These are phyloP conservation scores for Myrmaecium sp. DNA, from an alignment of 2,329 filamentous ascomycete species.

Conservation along the genomic window DNA sequence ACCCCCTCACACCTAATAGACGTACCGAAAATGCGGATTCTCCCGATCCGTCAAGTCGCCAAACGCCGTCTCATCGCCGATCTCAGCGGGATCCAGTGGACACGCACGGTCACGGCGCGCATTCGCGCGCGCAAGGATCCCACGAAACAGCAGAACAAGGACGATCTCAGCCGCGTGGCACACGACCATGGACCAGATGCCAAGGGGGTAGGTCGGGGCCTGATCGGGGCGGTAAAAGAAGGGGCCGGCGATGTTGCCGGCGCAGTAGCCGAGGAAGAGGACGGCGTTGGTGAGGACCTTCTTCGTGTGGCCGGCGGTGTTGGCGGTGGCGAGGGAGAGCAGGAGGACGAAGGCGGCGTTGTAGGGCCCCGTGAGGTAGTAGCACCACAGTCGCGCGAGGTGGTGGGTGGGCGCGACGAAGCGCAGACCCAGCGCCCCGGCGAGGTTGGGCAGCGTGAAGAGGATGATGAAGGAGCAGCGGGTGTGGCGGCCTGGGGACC, in stretches of 20 bases:
- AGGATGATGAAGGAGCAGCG: slow-evolving; percentile 5
- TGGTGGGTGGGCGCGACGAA: slow-evolving; percentile 34
- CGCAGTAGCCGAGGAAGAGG: slow-evolving; percentile 42
- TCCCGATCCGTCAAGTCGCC: slow-evolving; percentile 6
- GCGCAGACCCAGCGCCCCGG: slow-evolving; percentile 40
- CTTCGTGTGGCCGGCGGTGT: slow-evolving; percentile 21
- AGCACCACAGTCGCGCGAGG: slow-evolving; percentile 40
- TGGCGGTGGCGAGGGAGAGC: slow-evolving; percentile 32
- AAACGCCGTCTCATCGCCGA: slow-evolving; percentile 10
- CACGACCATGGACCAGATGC: slow-evolving; percentile 41
- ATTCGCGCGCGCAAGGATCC: slow-evolving; percentile 33
- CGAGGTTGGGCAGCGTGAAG: slow-evolving; percentile 29
- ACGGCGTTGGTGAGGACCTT: slow-evolving; percentile 46
- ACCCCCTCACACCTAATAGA: slow-evolving; percentile 24
- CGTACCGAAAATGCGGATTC: slow-evolving; percentile 3
- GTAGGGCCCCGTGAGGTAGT: slow-evolving; percentile 38
- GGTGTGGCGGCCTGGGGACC: slow-evolving; percentile 2
- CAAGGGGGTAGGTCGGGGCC: slow-evolving; percentile 31
- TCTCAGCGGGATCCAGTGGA: no score
- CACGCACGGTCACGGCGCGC: slow-evolving; percentile 29
- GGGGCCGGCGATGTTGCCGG: slow-evolving; percentile 44
- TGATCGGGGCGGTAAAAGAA: slow-evolving; percentile 45
- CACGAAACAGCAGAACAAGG: slow-evolving; percentile 28
- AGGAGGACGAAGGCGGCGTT: slow-evolving; percentile 37
- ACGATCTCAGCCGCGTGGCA: slow-evolving; percentile 35